Percentiles rank a stretch among this genome's conserved stretches.
Evolutionary conservation across 176 grass and related monocot species (phyloP).

Genomic region (Oryza meridionalis): DNA sequence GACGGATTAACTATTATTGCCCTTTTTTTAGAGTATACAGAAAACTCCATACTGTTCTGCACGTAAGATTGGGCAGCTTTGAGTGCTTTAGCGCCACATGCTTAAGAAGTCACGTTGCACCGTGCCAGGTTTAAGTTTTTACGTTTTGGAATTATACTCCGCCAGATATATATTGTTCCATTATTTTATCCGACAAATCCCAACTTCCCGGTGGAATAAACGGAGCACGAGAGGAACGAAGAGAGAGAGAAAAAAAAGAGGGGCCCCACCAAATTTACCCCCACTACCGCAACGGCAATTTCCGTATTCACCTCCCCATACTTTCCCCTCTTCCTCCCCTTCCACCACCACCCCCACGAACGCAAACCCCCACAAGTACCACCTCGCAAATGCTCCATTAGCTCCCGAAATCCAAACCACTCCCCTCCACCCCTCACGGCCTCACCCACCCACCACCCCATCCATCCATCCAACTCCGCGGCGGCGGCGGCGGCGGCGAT

Average conservation of each 20-base stretch:
- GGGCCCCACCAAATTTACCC: neutral
- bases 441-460: conserved; percentile 11
- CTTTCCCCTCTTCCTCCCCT: conserved; percentile 47
- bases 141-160: neutral
- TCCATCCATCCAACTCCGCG: neutral
- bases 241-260: neutral
- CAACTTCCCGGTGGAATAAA: neutral
- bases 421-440: neutral
- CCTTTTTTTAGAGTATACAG: no score
- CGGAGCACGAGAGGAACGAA: neutral
- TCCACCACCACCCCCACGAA: neutral
- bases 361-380: conserved; percentile 21
- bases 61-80: neutral
- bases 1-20: no score
- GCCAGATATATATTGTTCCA: no score
- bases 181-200: no score
- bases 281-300: neutral
- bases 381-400: conserved; percentile 40
- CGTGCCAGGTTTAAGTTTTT: no score
- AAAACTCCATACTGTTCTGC: neutral
- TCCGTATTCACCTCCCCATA: conserved; percentile 19
- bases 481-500: conserved; percentile 39
- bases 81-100: neutral
- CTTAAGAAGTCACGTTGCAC: no score
- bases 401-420: conserved; percentile 52